These are phyloP conservation scores for Silene vulgaris DNA, from an alignment of 179 eudicot genomes.

Conservation along the genomic window DNA sequence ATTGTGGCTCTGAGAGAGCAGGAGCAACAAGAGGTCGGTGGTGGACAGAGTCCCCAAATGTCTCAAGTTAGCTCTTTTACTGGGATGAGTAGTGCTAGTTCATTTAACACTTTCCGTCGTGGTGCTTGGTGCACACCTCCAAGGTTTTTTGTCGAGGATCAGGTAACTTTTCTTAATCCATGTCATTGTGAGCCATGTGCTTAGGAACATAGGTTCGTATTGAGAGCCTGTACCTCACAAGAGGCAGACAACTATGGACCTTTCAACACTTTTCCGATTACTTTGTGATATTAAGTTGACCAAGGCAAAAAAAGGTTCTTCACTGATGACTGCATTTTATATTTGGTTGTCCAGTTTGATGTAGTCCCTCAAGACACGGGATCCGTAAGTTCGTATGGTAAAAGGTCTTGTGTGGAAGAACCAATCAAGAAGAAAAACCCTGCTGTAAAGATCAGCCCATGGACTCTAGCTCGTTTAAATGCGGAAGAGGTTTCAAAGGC, in stretches of 20 bases:
- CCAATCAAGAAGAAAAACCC: conserved; percentile 69
- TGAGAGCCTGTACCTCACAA: too few species aligned
- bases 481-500: conserved; percentile 89
- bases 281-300: neutral
- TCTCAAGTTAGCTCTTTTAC: conserved; percentile 92
- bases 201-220: neutral
- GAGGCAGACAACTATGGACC: too few species aligned
- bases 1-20: conserved; percentile 96
- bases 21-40: conserved; percentile 78
- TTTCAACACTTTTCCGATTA: neutral
- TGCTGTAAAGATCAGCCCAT: conserved; percentile 94
- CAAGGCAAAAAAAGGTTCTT: too few species aligned
- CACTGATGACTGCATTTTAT: neutral
- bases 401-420: conserved; percentile 52
- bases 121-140: conserved; percentile 99
- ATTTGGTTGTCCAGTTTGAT: conserved; percentile 55
- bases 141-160: conserved; percentile 86
- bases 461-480: conserved; percentile 88
- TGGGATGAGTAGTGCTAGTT: conserved; percentile 92
- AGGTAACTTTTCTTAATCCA: conserved; percentile 39
- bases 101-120: conserved; percentile 73
- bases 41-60: conserved; percentile 98
- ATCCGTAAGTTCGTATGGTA: conserved; percentile 85
- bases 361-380: conserved; percentile 85
- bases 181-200: neutral